These are phyloP conservation scores for Blastomyces parvus DNA, from an alignment of 2,329 filamentous ascomycete species.

Conservation along the genomic window DNA sequence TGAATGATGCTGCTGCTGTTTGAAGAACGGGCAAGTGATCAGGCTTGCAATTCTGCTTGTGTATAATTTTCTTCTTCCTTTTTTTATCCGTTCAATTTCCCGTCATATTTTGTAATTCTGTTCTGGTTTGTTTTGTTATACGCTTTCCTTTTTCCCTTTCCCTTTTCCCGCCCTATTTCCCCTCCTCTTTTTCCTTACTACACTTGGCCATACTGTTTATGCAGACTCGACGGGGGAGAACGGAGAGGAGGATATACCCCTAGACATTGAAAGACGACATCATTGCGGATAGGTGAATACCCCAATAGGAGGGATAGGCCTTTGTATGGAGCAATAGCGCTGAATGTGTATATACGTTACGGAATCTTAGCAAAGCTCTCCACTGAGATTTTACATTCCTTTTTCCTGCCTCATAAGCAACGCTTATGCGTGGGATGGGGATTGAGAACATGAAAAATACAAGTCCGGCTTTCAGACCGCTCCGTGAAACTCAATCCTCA, in stretches of 20 bases:
- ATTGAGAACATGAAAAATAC: background rate
- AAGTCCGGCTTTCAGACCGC: too few species aligned
- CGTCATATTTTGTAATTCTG: too few species aligned
- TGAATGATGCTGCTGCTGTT: background rate
- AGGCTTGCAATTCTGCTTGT: background rate
- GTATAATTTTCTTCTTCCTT: background rate
- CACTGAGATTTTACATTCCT: background rate
- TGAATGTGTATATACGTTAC: background rate
- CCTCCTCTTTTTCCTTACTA: background rate
- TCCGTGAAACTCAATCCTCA: too few species aligned
- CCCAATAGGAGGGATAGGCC: background rate
- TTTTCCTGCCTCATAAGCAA: too few species aligned
- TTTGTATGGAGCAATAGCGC: background rate
- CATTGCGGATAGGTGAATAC: background rate
- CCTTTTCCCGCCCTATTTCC: too few species aligned
- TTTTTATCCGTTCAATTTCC: background rate
- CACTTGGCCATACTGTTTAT: background rate
- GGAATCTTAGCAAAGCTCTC: background rate
- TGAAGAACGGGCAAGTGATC: background rate
- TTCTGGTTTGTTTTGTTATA: background rate
- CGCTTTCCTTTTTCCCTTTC: background rate
- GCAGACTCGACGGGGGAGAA: background rate
- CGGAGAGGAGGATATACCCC: background rate
- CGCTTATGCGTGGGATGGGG: too few species aligned
- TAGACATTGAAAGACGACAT: background rate